Conservation (phyloP, 2,329 filamentous ascomycete genomes). For the Penicillium occitanis region DNA sequence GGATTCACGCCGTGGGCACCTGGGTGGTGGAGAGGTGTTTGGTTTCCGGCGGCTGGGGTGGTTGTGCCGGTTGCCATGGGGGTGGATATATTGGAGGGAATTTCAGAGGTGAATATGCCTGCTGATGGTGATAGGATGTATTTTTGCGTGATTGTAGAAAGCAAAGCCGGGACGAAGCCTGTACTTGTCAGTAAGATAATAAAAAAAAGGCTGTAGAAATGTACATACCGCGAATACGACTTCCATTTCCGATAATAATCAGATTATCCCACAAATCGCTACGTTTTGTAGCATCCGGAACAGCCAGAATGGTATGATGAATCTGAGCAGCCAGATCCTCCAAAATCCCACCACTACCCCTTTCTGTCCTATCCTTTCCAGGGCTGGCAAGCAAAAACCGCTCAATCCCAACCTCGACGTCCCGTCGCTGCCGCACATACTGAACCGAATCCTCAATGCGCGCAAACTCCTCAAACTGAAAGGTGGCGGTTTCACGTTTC, state of each 20-base stretch:
- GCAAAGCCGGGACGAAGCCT: constrained; percentile 85
- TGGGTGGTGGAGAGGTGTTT: constrained; percentile 55
- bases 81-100: constrained; percentile 90
- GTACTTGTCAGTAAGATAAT: constrained; percentile 28
- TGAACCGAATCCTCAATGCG: constrained; percentile 55
- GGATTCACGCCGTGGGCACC: constrained; percentile 72
- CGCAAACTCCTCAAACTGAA: constrained; percentile 61
- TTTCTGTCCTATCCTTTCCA: constrained; percentile 33
- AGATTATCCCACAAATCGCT: constrained; percentile 88
- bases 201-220: background rate
- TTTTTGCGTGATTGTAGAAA: constrained; percentile 74
- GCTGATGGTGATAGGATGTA: constrained; percentile 91
- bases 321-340: constrained; percentile 82
- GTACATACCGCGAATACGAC: constrained; percentile 57
- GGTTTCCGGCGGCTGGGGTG: constrained; percentile 59
- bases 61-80: constrained; percentile 91
- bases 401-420: constrained; percentile 63
- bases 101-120: constrained; percentile 95
- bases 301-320: constrained; percentile 76
- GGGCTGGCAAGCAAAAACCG: constrained; percentile 59
- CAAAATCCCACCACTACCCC: constrained; percentile 62
- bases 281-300: constrained; percentile 81
- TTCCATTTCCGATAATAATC: constrained; percentile 88
- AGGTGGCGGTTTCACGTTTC: constrained; percentile 59
- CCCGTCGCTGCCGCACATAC: constrained; percentile 50